phyloP scores from a whole-genome alignment of 2,329 filamentous ascomycete genomes.

The Mycosphaerella arachidis region DNA sequence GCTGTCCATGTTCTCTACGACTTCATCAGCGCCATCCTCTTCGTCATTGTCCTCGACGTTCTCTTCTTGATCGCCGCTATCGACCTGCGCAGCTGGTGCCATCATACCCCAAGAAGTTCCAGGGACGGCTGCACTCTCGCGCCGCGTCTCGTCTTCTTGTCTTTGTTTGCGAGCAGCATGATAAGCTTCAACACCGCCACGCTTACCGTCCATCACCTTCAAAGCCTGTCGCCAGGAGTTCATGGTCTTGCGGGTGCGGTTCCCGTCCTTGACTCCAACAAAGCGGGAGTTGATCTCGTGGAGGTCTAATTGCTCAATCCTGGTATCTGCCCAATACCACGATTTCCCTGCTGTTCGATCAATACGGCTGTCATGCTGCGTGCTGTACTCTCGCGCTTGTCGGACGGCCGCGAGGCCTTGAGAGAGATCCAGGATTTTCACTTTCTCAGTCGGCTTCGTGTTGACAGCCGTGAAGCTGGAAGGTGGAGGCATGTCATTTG shows the following conservation, averaged over 20 bases:
- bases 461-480: slow-evolving; percentile 20
- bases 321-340: slow-evolving; percentile 57
- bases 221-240: slow-evolving; percentile 25
- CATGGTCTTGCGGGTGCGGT: slow-evolving; percentile 18
- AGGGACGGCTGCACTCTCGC: slow-evolving; percentile 2
- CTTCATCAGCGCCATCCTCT: slow-evolving; percentile 7
- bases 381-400: slow-evolving; percentile 46
- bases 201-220: slow-evolving; percentile 27
- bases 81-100: slow-evolving; percentile 6
- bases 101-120: slow-evolving; percentile 15
- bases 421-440: slow-evolving; percentile 12
- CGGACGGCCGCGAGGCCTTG: slow-evolving; percentile 45
- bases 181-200: slow-evolving; percentile 23
- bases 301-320: slow-evolving; percentile 53
- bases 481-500: slow-evolving; percentile 12
- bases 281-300: slow-evolving; percentile 25
- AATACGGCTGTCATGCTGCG: slow-evolving; percentile 47
- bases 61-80: slow-evolving; percentile 11
- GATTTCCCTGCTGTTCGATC: slow-evolving; percentile 31
- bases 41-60: slow-evolving; percentile 1
- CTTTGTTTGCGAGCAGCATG: slow-evolving; percentile 22
- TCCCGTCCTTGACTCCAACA: slow-evolving; percentile 18
- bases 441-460: slow-evolving; percentile 2
- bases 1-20: neutral
- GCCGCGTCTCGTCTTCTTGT: slow-evolving; percentile 13